phyloP scores from a whole-genome alignment of 108 stramenopile genomes.

The Parietichytrium sp. region DNA sequence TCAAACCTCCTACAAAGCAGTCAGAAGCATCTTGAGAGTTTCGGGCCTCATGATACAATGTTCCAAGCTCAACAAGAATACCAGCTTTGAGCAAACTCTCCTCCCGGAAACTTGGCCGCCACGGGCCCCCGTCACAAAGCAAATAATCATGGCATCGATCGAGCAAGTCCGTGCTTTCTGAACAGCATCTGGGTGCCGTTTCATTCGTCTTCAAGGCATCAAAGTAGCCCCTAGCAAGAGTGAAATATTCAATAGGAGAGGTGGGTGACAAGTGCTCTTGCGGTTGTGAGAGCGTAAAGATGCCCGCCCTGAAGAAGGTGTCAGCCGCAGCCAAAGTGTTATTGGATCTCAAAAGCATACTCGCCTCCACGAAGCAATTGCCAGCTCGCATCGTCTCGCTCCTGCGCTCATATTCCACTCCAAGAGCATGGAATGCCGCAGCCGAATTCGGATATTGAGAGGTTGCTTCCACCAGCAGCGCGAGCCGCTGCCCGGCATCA shows the following conservation, averaged over 20 bases:
- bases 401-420: background rate
- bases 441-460: background rate
- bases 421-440: slow-evolving; percentile 13
- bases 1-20: background rate
- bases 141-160: background rate
- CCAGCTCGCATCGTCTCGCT: background rate
- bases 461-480: background rate
- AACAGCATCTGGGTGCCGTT: background rate
- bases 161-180: background rate
- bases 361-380: background rate
- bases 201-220: too few relatives aligned
- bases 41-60: background rate
- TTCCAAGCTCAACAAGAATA: background rate
- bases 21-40: slow-evolving; percentile 31
- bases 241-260: background rate
- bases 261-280: background rate
- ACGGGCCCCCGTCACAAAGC: background rate
- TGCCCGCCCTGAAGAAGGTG: background rate
- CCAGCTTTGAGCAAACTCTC: background rate
- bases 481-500: background rate
- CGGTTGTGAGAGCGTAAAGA: background rate
- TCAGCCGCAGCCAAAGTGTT: background rate
- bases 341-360: background rate
- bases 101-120: background rate
- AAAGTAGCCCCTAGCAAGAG: background rate